Evolutionary conservation across 108 stramenopile genomes (phyloP).

Genomic region (Pseudonitzschia pungens): DNA sequence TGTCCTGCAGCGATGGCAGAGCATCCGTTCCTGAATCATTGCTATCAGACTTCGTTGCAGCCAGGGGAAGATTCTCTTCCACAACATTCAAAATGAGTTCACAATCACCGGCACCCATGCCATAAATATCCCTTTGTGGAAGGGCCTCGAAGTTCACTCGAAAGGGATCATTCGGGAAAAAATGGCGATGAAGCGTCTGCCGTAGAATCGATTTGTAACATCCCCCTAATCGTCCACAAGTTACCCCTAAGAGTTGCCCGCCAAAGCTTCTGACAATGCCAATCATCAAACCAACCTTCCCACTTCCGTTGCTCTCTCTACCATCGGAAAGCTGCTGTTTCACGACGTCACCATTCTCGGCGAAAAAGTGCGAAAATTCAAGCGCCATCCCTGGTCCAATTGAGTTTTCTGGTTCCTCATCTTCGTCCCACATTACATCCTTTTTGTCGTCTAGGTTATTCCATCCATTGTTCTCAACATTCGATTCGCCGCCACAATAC

Average conservation of each 20-base stretch:
- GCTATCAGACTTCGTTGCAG: constrained; percentile 1
- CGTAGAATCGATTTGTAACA: constrained; percentile 52
- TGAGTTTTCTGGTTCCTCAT: constrained; percentile 49
- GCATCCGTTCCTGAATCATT: not conserved
- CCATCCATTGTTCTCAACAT: not conserved
- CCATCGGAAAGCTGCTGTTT: constrained; percentile 19
- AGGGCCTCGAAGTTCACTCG: constrained; percentile 10
- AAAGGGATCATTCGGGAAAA: constrained; percentile 30
- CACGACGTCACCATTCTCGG: constrained; percentile 13
- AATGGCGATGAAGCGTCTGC: constrained; percentile 56
- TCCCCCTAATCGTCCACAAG: constrained; percentile 60
- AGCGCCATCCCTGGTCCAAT: constrained; percentile 36
- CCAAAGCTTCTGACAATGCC: constrained; percentile 64
- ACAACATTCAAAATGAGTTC: constrained; percentile 71
- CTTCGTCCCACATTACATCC: constrained; percentile 44
- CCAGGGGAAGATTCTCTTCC: constrained; percentile 14
- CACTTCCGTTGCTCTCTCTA: constrained; percentile 10
- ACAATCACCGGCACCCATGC: constrained; percentile 73
- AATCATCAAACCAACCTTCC: constrained; percentile 31
- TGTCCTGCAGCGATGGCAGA: not conserved
- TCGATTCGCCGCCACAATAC: not conserved
- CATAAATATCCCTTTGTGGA: constrained; percentile 36
- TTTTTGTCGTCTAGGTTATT: not conserved
- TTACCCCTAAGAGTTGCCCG: constrained; percentile 55
- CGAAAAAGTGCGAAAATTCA: constrained; percentile 28